Percentiles rank a stretch among this genome's conserved stretches.
Evolutionary conservation across 2,329 filamentous ascomycete genomes (phyloP).

Genomic region (Neurospora crassa): DNA sequence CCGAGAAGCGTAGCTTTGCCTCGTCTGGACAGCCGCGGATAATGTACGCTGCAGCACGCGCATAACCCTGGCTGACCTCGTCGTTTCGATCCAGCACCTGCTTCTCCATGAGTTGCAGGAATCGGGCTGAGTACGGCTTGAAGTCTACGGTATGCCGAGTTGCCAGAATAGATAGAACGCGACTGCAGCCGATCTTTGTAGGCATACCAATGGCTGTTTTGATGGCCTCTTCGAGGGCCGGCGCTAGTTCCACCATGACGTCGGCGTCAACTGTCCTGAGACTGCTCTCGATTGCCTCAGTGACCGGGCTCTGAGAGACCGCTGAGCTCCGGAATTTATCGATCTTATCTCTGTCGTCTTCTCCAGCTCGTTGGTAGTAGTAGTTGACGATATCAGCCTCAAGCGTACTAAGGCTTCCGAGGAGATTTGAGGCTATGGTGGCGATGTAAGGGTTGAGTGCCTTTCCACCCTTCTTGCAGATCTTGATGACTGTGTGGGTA

Average conservation of each 20-base stretch:
- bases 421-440: constrained; percentile 68
- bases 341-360: constrained; percentile 79
- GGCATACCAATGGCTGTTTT: constrained; percentile 83
- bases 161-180: constrained; percentile 74
- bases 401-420: constrained; percentile 75
- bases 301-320: constrained; percentile 79
- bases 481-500: constrained; percentile 72
- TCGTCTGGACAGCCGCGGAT: constrained; percentile 48
- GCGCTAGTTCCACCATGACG: constrained; percentile 66
- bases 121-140: constrained; percentile 61
- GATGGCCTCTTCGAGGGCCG: constrained; percentile 66
- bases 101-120: constrained; percentile 70
- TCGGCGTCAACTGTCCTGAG: constrained; percentile 72
- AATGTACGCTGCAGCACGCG: constrained; percentile 76
- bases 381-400: constrained; percentile 90
- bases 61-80: constrained; percentile 84
- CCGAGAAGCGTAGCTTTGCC: constrained; percentile 40
- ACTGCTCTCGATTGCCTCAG: constrained; percentile 83
- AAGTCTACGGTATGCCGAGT: constrained; percentile 71
- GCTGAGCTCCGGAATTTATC: constrained; percentile 76
- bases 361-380: constrained; percentile 80
- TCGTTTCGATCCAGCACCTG: constrained; percentile 86
- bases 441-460: constrained; percentile 73
- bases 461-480: constrained; percentile 81
- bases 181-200: constrained; percentile 84